Conservation (phyloP, 352 stramenopile genomes). For the Globisporangium recalcitrans region DNA sequence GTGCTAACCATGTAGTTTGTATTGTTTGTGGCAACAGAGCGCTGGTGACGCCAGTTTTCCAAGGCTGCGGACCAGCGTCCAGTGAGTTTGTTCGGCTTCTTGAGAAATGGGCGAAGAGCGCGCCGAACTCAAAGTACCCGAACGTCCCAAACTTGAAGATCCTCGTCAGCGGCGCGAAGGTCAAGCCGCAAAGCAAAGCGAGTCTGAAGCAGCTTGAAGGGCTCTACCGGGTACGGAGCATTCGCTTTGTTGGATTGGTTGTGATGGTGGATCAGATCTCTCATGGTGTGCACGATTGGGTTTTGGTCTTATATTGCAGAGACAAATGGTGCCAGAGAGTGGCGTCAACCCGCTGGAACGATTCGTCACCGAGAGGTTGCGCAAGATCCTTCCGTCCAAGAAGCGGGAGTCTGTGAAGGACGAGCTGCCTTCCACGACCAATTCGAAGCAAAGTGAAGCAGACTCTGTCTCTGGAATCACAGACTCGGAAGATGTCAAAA, state of each 20-base stretch:
- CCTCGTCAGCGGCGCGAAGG: slow-evolving; percentile 41
- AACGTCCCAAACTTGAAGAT: slow-evolving; percentile 40
- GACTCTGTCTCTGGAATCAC: slow-evolving; percentile 17
- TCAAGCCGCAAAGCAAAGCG: slow-evolving; percentile 33
- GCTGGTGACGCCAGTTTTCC: slow-evolving; percentile 44
- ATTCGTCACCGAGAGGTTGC: slow-evolving; percentile 42
- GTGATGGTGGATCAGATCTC: neutral
- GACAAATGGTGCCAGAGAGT: slow-evolving; percentile 24
- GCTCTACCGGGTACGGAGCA: slow-evolving; percentile 49
- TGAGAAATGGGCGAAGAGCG: slow-evolving; percentile 57
- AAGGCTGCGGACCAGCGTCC: slow-evolving; percentile 52
- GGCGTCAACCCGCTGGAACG: slow-evolving; percentile 30
- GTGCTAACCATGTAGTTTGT: neutral
- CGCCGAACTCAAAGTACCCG: slow-evolving; percentile 22
- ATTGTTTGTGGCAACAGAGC: slow-evolving; percentile 27
- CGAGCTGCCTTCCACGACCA: neutral
- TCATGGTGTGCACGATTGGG: neutral
- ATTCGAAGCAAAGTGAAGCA: slow-evolving; percentile 17
- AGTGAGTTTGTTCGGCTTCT: slow-evolving; percentile 54
- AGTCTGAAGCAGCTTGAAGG: slow-evolving; percentile 63
- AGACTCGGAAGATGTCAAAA: slow-evolving; percentile 36
- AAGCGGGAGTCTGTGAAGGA: slow-evolving; percentile 9
- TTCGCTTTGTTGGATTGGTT: neutral
- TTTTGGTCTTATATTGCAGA: slow-evolving; percentile 16
- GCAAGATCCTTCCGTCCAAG: slow-evolving; percentile 35